Base-by-base conservation (phyloP, 2,329 filamentous ascomycete species). In the Neonectria coccinea region DNA sequence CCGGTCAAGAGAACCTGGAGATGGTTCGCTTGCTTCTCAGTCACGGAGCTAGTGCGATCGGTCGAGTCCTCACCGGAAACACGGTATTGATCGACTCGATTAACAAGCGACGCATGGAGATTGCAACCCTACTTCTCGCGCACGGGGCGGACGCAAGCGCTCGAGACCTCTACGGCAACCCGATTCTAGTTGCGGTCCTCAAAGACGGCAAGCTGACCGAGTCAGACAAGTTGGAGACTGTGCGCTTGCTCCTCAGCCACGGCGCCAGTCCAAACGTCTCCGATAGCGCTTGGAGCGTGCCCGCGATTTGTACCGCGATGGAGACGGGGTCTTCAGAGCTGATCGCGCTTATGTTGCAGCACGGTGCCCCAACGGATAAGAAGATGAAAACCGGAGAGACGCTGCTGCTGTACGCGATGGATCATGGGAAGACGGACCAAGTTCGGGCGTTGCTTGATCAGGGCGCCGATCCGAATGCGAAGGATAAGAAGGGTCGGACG, bases 71-170 rank as follows among this genome's bases (percentile, higher is more conserved):
- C 3, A 73, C 70, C 0, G 80, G 80, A 11, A 59, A 70, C 0
- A 73, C 75, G 2, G 74, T 82, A 10, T 68, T 81, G 6, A 73
- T 75, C 4, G 75, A 78, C 25, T 74, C 78, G 0, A 65, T 82
- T 2, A 55, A 65, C 55, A 77, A 77, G 62, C 68, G 76, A 44
- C 73, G 76, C 47, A 58, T 77, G n/a, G 76, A 77, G 4, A 67
- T 78, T 22, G 73, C 73, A 8, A 70, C 73, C 51, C 62, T 77
- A 9, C 72, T 81, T 5, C 70, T 81, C 5, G 69, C 75, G 12
- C 67, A 69, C 18, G 78, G 79, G 10, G 79, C 79, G 4, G 69
- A 78, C 22, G 73, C 75, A 8, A 74, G 76, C 62, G 73, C 72
- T 11, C 69, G 70, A 11, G 79, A 79, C 58, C 68, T 75, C 8